These are phyloP conservation scores for Sherardia arvensis DNA, from an alignment of 257 asterid genomes.

Conservation along the genomic window DNA sequence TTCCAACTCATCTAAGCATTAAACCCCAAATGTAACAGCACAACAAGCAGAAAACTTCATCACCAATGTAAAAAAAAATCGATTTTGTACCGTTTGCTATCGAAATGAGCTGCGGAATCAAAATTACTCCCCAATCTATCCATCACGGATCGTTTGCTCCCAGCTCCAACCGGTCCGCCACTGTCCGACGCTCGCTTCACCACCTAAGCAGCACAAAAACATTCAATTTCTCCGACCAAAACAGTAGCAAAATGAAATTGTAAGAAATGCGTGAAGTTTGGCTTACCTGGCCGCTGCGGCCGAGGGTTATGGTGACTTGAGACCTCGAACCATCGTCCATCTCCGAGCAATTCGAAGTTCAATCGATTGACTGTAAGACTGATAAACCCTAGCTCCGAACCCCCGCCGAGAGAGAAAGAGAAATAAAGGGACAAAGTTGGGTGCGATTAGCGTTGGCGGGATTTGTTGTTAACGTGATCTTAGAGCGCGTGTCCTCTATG, in stretches of 20 bases:
- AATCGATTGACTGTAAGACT: neutral
- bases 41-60: neutral
- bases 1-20: neutral
- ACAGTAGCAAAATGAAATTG: no score
- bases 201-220: conserved; percentile 33
- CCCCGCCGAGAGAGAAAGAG: neutral
- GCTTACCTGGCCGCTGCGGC: conserved; percentile 72
- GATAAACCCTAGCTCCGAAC: conserved; percentile 7
- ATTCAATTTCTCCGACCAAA: neutral
- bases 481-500: conserved; percentile 1
- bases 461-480: neutral
- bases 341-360: neutral
- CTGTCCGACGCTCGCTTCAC: conserved; percentile 48
- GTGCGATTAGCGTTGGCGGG: conserved; percentile 5
- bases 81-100: conserved; percentile 50
- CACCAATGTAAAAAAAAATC: neutral
- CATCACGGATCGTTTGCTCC: conserved; percentile 61
- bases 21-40: neutral
- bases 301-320: conserved; percentile 74
- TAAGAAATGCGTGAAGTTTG: neutral
- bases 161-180: conserved; percentile 30
- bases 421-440: neutral
- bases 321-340: conserved; percentile 76
- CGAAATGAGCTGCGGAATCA: conserved; percentile 36
- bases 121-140: conserved; percentile 71